Percentiles rank a stretch among this genome's conserved stretches.
Conservation (phyloP, 1,284 basidiomycete genomes). For the Dichomitus squalens region DNA sequence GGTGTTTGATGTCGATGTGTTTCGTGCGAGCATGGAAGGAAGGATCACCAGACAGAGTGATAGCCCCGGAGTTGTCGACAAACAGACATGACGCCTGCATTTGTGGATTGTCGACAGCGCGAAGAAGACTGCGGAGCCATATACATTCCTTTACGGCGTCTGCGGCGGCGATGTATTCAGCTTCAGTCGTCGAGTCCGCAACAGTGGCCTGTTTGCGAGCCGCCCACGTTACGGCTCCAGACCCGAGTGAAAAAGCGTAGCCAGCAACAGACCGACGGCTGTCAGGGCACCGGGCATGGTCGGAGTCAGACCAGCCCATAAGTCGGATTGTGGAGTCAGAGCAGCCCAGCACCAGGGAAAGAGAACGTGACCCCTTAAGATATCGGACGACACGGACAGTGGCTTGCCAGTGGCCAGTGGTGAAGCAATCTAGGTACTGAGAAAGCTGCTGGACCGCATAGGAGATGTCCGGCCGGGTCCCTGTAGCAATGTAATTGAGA, state of each 20-base stretch:
- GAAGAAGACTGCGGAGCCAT: conserved; percentile 22
- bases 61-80: conserved; percentile 20
- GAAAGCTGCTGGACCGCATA: conserved; percentile 18
- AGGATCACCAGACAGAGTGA: conserved; percentile 10
- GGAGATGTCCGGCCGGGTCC: conserved; percentile 20
- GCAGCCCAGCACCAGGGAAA: conserved; percentile 24
- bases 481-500: conserved; percentile 21
- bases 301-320: conserved; percentile 44
- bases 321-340: conserved; percentile 20
- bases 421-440: conserved; percentile 18
- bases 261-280: conserved; percentile 25
- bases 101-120: background rate
- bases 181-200: conserved; percentile 32
- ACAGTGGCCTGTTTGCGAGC: conserved; percentile 34
- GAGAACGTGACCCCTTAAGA: conserved; percentile 26
- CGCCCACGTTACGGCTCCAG: conserved; percentile 32
- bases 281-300: conserved; percentile 11
- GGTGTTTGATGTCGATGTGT: conserved; percentile 24
- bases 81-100: conserved; percentile 1
- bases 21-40: conserved; percentile 20
- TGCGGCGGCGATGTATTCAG: conserved; percentile 30
- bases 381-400: conserved; percentile 29
- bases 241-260: conserved; percentile 31
- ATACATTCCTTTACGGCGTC: conserved; percentile 27
- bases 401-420: conserved; percentile 26